Conservation (phyloP, 441 rosid species). For the Codiaeum variegatum region DNA sequence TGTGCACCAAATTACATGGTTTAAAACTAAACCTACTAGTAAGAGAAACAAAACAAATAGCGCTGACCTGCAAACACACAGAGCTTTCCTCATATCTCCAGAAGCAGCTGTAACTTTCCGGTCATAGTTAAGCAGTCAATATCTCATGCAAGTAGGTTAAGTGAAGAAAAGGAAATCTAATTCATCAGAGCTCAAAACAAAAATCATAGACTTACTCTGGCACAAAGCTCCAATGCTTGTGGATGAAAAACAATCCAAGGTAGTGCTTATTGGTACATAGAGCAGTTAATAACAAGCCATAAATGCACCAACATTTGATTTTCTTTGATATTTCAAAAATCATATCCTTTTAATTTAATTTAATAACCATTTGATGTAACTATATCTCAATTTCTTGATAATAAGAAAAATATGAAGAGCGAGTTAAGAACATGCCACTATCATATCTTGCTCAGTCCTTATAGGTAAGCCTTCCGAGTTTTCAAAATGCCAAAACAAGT, state of each 20-base stretch:
- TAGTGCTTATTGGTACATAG: constrained; percentile 43
- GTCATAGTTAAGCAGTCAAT: constrained; percentile 18
- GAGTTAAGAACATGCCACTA: neutral
- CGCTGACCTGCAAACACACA: constrained; percentile 76
- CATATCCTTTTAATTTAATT: neutral
- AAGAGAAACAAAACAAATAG: neutral
- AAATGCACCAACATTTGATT: neutral
- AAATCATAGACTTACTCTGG: constrained; percentile 61
- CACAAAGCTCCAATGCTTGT: constrained; percentile 88
- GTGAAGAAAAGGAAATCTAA: constrained; percentile 10
- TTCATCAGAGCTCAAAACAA: neutral
- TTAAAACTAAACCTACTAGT: neutral
- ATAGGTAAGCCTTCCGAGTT: neutral
- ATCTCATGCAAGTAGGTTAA: constrained; percentile 11
- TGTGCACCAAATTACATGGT: neutral
- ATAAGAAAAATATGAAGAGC: neutral
- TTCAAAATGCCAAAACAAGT: neutral
- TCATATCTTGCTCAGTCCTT: neutral
- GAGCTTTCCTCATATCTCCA: constrained; percentile 96
- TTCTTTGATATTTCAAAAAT: neutral
- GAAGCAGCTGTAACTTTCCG: constrained; percentile 96
- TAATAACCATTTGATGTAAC: neutral
- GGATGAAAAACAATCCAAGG: constrained; percentile 62
- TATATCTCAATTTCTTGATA: neutral
- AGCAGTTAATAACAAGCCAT: neutral